These are phyloP conservation scores for Trichocomaceae sp. DNA, from an alignment of 2,329 filamentous ascomycete genomes.

Conservation along the genomic window DNA sequence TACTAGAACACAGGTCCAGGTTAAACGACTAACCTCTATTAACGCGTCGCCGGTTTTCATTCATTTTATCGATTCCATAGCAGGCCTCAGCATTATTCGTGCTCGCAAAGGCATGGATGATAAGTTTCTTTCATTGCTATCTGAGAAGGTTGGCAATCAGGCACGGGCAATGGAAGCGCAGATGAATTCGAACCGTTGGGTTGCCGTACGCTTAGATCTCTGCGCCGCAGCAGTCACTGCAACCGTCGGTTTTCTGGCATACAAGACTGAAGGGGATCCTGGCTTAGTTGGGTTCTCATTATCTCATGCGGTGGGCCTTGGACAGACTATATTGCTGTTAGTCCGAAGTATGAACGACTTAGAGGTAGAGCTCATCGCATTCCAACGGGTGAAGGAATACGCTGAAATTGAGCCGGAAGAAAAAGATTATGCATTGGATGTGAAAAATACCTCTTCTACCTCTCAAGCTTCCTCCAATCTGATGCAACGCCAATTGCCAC, in stretches of 20 bases:
- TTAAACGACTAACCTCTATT: slow-evolving; percentile 43
- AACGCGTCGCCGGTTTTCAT: slow-evolving; percentile 52
- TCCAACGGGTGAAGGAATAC: slow-evolving; percentile 22
- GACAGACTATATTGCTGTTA: slow-evolving; percentile 46
- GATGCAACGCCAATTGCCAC: slow-evolving; percentile 11
- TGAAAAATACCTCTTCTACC: not conserved
- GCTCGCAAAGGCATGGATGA: slow-evolving; percentile 45
- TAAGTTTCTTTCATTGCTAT: slow-evolving; percentile 46
- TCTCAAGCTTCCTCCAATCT: not conserved
- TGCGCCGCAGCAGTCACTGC: slow-evolving; percentile 49
- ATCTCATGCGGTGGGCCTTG: slow-evolving; percentile 51
- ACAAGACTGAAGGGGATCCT: slow-evolving; percentile 43
- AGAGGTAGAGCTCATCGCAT: slow-evolving; percentile 49
- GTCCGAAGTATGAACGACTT: slow-evolving; percentile 52
- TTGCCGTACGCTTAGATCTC: slow-evolving; percentile 50
- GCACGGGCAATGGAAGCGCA: slow-evolving; percentile 45
- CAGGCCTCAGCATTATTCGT: slow-evolving; percentile 48
- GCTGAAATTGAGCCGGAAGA: slow-evolving; percentile 22
- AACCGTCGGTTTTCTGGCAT: slow-evolving; percentile 48
- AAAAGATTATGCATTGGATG: not conserved
- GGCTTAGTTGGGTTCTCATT: slow-evolving; percentile 53
- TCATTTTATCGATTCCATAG: slow-evolving; percentile 50
- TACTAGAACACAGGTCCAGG: slow-evolving; percentile 44
- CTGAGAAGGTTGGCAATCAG: slow-evolving; percentile 45
- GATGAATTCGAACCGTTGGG: slow-evolving; percentile 54